These are phyloP conservation scores for Calonectria honghensis DNA, from an alignment of 2,329 filamentous ascomycete genomes.

Conservation along the genomic window DNA sequence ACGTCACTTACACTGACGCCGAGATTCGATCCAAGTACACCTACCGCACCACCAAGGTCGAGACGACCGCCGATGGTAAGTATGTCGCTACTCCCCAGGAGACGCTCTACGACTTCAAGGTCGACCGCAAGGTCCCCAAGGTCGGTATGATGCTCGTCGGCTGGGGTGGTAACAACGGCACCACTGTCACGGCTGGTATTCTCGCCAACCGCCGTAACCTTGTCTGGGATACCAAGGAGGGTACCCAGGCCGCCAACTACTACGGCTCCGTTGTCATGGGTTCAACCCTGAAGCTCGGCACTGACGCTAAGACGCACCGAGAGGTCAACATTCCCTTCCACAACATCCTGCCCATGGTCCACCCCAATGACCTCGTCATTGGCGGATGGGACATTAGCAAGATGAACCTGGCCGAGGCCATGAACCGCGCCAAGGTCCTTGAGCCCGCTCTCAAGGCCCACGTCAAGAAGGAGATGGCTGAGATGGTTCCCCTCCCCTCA, in stretches of 20 bases:
- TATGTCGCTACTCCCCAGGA: constrained; percentile 90
- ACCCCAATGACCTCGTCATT: constrained; percentile 95
- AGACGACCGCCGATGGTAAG: constrained; percentile 82
- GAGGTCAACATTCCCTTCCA: constrained; percentile 99
- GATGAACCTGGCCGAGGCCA: constrained; percentile 90
- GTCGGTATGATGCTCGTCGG: constrained; percentile 98
- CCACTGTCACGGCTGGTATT: constrained; percentile 97
- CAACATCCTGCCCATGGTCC: constrained; percentile 94
- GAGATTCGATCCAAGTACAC: constrained; percentile 96
- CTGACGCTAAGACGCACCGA: constrained; percentile 86
- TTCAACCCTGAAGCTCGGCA: constrained; percentile 97
- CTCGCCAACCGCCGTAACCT: constrained; percentile 93
- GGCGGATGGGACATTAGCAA: constrained; percentile 98
- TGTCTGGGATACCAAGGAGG: constrained; percentile 95
- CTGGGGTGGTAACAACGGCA: constrained; percentile 98
- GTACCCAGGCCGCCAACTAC: constrained; percentile 91
- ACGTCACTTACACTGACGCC: constrained; percentile 91
- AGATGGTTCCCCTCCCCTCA: constrained; percentile 91
- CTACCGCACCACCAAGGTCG: constrained; percentile 94
- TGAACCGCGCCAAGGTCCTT: constrained; percentile 96
- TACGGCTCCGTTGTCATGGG: constrained; percentile 98
- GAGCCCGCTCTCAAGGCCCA: constrained; percentile 94
- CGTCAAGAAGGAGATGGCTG: constrained; percentile 94
- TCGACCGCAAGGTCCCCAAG: constrained; percentile 94
- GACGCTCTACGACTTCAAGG: constrained; percentile 97